These are phyloP conservation scores for Trametes hirsuta DNA, from an alignment of 1,284 basidiomycete genomes.

Conservation along the genomic window DNA sequence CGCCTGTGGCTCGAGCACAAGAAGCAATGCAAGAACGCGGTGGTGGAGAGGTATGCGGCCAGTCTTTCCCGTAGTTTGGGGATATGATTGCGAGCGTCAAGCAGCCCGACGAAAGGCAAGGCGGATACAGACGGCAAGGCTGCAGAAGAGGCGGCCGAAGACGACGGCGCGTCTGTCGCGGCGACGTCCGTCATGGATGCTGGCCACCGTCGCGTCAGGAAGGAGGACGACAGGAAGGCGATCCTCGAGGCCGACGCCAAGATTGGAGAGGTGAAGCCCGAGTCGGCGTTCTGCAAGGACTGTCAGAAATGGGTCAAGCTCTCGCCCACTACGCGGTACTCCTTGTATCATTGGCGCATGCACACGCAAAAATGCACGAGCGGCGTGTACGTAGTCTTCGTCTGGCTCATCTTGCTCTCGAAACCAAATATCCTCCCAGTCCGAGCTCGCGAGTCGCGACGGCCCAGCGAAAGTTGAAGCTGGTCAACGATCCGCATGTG, in stretches of 20 bases:
- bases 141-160: conserved; percentile 33
- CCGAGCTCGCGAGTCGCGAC: conserved; percentile 59
- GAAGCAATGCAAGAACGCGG: conserved; percentile 40
- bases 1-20: conserved; percentile 62
- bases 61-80: not conserved
- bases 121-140: conserved; percentile 26
- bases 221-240: conserved; percentile 51
- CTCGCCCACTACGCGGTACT: conserved; percentile 44
- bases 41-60: conserved; percentile 22
- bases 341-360: conserved; percentile 51
- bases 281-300: conserved; percentile 56
- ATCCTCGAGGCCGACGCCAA: conserved; percentile 55
- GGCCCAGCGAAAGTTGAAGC: conserved; percentile 57
- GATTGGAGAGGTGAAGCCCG: conserved; percentile 49
- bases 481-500: conserved; percentile 64
- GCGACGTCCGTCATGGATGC: conserved; percentile 22
- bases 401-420: not conserved
- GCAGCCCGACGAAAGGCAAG: conserved; percentile 18
- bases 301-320: conserved; percentile 66
- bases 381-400: conserved; percentile 37
- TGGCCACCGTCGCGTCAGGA: conserved; percentile 29
- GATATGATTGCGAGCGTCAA: not conserved
- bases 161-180: conserved; percentile 27
- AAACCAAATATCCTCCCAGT: conserved; percentile 31
- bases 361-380: conserved; percentile 52